Evolutionary conservation across 2,329 filamentous ascomycete species (phyloP), one percentile per base, ranked within the genome.

Genomic region (Clarireedia monteithiana): DNA sequence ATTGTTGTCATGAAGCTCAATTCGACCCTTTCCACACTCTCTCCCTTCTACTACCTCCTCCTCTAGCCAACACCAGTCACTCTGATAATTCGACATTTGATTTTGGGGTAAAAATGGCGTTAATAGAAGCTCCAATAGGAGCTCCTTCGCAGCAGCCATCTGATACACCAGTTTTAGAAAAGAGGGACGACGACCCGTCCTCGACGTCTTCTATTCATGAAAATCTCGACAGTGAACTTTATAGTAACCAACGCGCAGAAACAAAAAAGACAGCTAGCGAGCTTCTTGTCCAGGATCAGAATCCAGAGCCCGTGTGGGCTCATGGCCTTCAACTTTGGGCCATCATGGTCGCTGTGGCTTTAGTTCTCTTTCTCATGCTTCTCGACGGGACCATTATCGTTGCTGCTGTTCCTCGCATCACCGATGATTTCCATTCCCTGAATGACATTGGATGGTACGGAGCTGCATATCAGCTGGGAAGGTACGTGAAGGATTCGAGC

Each of bases 341-440:
- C 12, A 66, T 66, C 17, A 60, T 59, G 9, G 40, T 66, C 12
- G 65, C 66, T 0, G 58, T 68, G 7, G 63, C 62, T 55, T 49
- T 68, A 6, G 61, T 58, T n/a, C 63, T 69, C 10, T 66, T 67
- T 42, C 49, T 67, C 20, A 62, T 64, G 48, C 60, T 62, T 23
- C 44, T 64, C 45, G 67, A 50, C 17, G 36, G 50, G 15, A 52
- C 50, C 10, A 52, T 52, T 30, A 34, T 36, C n/a, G 39, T 46
- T 23, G 40, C 50, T 15, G 50, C 40, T 30, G 23, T 52, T 34
- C 50, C 40, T 30, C 38, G 38, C 36, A 51, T 51, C 38, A 51
- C 49, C 6, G 39, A 42, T 39, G 17, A 44, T 12, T 51, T 51
- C 38, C n/a, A 30, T 23, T 42, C 36, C 9, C n/a, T 51, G 9